Conservation (phyloP, 2,329 filamentous ascomycete species). For the Periconia sp. region DNA sequence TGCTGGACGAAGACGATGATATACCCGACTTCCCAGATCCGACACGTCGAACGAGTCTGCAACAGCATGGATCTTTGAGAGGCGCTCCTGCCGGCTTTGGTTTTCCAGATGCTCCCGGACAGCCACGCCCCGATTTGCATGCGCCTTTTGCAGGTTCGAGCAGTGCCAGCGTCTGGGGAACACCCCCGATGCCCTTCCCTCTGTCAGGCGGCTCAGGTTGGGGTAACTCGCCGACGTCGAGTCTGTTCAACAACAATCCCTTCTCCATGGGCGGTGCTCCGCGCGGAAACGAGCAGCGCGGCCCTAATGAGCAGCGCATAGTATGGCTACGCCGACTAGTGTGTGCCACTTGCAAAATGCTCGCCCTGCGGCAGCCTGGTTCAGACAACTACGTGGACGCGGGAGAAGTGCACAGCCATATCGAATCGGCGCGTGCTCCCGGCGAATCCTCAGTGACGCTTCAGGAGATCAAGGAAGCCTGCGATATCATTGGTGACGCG, state of each 20-base stretch:
- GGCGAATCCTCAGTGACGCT: constrained; percentile 62
- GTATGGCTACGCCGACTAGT: constrained; percentile 61
- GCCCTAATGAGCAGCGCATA: constrained; percentile 33
- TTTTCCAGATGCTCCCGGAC: constrained; percentile 41
- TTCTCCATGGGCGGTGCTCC: constrained; percentile 31
- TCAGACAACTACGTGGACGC: constrained; percentile 74
- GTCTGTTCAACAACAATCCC: constrained; percentile 40
- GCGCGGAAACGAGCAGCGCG: constrained; percentile 32
- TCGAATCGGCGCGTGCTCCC: constrained; percentile 68
- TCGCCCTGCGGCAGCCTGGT: constrained; percentile 54
- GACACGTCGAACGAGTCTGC: constrained; percentile 47
- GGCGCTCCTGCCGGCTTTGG: constrained; percentile 40
- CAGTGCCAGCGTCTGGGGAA: constrained; percentile 49
- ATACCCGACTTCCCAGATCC: constrained; percentile 68
- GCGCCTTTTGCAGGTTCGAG: constrained; percentile 37
- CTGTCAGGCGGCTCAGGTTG: constrained; percentile 44
- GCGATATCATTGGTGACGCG: constrained; percentile 85
- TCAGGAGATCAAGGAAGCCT: constrained; percentile 79
- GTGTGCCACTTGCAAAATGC: constrained; percentile 76
- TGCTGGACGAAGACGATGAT: constrained; percentile 67
- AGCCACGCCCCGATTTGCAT: constrained; percentile 39
- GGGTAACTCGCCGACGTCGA: constrained; percentile 47
- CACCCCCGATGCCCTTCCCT: constrained; percentile 50
- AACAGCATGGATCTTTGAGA: constrained; percentile 37
- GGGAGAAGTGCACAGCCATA: constrained; percentile 65